Conservation (phyloP, 768 basidiomycete species). For the Pholiota microspora region DNA sequence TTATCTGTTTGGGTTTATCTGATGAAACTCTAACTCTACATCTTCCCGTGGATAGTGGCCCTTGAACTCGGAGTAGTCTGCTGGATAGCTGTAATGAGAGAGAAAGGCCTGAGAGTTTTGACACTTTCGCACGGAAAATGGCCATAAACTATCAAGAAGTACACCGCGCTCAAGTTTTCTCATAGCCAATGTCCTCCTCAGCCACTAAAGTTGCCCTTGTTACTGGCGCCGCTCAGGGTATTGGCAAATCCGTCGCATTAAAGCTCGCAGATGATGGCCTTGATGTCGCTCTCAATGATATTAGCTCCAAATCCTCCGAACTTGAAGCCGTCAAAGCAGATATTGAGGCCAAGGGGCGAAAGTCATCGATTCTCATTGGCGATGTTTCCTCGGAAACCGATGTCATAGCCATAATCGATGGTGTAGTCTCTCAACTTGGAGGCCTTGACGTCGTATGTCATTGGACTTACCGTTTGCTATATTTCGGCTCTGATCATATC, state of each 20-base stretch:
- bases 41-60: no score
- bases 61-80: no score
- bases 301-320: constrained; percentile 13
- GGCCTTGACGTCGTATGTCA: constrained; percentile 21
- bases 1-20: no score
- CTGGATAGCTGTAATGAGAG: no score
- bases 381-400: constrained; percentile 20
- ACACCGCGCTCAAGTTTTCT: no score
- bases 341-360: constrained; percentile 13
- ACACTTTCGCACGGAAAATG: no score
- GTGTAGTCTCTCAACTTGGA: constrained; percentile 12
- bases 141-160: no score
- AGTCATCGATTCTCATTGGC: constrained; percentile 5
- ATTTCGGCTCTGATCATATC: background rate
- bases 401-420: constrained; percentile 17
- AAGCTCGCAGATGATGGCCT: constrained; percentile 44
- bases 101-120: no score
- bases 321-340: constrained; percentile 11
- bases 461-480: background rate
- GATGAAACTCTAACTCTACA: no score
- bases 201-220: constrained; percentile 32
- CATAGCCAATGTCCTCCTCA: background rate
- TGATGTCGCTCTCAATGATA: constrained; percentile 41
- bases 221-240: constrained; percentile 46
- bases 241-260: constrained; percentile 44